phyloP scores from a whole-genome alignment of 495 filamentous ascomycete genomes.

The Sphaerosporella brunnea region DNA sequence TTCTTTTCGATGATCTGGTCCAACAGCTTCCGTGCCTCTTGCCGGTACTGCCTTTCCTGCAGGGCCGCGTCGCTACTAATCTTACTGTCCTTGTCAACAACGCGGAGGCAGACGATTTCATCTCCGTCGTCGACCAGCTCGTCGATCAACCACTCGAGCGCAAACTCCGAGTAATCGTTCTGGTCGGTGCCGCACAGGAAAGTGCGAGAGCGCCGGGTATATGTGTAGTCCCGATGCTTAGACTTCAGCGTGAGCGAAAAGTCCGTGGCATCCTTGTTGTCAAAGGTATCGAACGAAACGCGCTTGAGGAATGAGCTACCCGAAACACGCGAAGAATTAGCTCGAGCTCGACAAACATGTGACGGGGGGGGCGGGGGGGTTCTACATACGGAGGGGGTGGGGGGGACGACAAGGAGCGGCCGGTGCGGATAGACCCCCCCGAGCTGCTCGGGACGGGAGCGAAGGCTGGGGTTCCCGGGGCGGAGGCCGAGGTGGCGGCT shows the following conservation, averaged over 20 bases:
- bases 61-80: constrained; percentile 47
- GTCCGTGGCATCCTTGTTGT: constrained; percentile 61
- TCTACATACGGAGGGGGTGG: constrained; percentile 25
- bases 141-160: constrained; percentile 82
- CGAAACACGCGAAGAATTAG: not conserved
- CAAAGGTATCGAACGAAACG: constrained; percentile 89
- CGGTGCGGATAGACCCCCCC: constrained; percentile 4
- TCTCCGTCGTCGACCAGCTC: constrained; percentile 94
- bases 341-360: not conserved
- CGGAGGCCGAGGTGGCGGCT: not conserved
- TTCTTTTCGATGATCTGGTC: constrained; percentile 74
- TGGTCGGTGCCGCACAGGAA: constrained; percentile 90
- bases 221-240: constrained; percentile 79
- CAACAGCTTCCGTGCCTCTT: constrained; percentile 59
- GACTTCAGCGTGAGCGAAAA: constrained; percentile 72
- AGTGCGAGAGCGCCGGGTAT: constrained; percentile 64
- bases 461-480: not conserved
- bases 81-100: constrained; percentile 70
- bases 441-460: not conserved
- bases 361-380: not conserved
- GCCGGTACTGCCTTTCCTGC: constrained; percentile 57
- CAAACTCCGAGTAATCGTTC: constrained; percentile 89
- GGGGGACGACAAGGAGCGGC: constrained; percentile 23
- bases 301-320: constrained; percentile 21
- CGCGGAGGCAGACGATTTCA: constrained; percentile 82